Conservation (phyloP, 306 rosid genomes). For the Prunus davidiana region DNA sequence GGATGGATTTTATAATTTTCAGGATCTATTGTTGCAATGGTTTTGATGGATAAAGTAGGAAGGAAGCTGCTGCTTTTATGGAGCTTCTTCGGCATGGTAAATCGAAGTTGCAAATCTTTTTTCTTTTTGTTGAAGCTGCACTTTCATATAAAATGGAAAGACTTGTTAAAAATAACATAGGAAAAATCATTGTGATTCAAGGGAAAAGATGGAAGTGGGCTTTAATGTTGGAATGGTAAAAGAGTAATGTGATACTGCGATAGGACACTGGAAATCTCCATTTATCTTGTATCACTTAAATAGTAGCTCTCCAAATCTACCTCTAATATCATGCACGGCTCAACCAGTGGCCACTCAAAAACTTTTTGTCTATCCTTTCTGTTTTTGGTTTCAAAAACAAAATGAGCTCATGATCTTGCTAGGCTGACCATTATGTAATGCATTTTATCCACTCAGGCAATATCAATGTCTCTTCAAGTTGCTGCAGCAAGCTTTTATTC, state of each 20-base stretch:
- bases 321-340: neutral
- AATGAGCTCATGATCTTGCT: neutral
- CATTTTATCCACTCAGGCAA: conserved; percentile 44
- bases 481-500: conserved; percentile 58
- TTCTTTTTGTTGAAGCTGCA: neutral
- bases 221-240: neutral
- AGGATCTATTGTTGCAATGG: conserved; percentile 83
- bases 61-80: conserved; percentile 82
- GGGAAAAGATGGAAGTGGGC: neutral
- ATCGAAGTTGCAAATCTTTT: conserved; percentile 3
- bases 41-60: conserved; percentile 95
- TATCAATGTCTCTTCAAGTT: conserved; percentile 74
- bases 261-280: neutral
- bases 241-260: neutral
- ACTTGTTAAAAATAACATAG: neutral
- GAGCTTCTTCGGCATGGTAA: conserved; percentile 99
- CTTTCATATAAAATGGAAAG: neutral
- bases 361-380: neutral
- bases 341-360: neutral
- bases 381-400: neutral
- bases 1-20: conserved; percentile 17
- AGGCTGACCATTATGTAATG: conserved; percentile 13
- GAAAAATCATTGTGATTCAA: neutral
- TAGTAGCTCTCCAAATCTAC: neutral
- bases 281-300: neutral